Conservation (phyloP, 768 basidiomycete species). For the Auricularia sp. region DNA sequence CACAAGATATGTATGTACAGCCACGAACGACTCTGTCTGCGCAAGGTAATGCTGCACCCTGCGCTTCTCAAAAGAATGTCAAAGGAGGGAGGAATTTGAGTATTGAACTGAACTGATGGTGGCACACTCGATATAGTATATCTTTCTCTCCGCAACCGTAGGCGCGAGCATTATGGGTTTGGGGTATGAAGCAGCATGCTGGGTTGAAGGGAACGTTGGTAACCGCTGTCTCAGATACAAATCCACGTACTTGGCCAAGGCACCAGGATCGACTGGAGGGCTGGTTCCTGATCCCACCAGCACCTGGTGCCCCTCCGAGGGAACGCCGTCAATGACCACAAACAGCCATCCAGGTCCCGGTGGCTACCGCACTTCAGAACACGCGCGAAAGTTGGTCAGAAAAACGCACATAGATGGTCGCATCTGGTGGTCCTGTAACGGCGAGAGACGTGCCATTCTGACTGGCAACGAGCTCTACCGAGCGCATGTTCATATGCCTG, state of each 20-base stretch:
- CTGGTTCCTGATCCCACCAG: conserved; percentile 59
- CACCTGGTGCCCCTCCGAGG: conserved; percentile 50
- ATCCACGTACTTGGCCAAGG: background rate
- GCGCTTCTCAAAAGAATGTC: no score
- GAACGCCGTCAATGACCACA: conserved; percentile 53
- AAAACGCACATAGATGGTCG: conserved; percentile 23
- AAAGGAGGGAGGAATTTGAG: no score
- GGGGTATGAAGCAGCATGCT: background rate
- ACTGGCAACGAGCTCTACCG: conserved; percentile 59
- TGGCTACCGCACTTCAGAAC: conserved; percentile 34
- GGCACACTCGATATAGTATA: no score
- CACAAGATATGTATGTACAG: no score
- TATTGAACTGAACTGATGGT: no score
- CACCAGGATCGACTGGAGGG: conserved; percentile 27
- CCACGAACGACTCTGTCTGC: no score
- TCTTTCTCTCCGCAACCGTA: no score
- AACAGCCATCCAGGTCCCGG: conserved; percentile 75
- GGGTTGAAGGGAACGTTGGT: background rate
- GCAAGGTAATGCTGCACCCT: no score
- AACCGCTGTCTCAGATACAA: background rate
- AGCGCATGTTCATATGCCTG: conserved; percentile 37
- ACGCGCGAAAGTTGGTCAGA: no score
- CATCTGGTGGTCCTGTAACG: conserved; percentile 54
- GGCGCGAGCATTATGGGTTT: background rate
- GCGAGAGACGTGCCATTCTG: conserved; percentile 44